Evolutionary conservation across 495 filamentous ascomycete species (phyloP).

Genomic region (Emericellopsis terricola): DNA sequence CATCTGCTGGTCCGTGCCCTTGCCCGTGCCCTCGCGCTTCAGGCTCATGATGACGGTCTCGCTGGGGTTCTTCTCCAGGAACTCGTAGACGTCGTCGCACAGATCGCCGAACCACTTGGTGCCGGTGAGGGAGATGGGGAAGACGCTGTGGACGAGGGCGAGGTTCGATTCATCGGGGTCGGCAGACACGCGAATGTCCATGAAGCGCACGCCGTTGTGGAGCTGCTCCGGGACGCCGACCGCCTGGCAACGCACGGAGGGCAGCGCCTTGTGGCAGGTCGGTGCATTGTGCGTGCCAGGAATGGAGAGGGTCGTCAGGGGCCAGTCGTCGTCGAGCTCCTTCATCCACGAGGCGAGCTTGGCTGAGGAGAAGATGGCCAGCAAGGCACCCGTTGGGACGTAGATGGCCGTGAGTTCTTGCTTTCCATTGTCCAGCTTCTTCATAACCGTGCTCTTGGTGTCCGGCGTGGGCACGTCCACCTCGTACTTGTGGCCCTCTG

Average conservation of each 20-base stretch:
- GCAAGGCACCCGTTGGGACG: conserved; percentile 38
- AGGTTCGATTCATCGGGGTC: conserved; percentile 55
- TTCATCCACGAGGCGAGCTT: conserved; percentile 69
- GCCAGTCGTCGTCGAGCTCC: conserved; percentile 42
- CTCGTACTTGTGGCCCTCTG: conserved; percentile 18
- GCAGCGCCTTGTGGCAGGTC: conserved; percentile 64
- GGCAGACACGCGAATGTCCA: conserved; percentile 74
- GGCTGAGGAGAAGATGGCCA: conserved; percentile 62
- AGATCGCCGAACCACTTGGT: conserved; percentile 57
- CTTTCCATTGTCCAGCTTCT: conserved; percentile 6
- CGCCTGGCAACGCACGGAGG: conserved; percentile 86
- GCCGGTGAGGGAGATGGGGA: conserved; percentile 26
- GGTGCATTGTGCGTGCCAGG: conserved; percentile 94
- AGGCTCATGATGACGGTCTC: conserved; percentile 76
- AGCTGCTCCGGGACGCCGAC: conserved; percentile 61
- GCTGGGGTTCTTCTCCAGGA: conserved; percentile 58
- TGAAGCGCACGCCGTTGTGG: conserved; percentile 80
- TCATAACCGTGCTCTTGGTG: conserved; percentile 15
- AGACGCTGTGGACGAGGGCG: conserved; percentile 25
- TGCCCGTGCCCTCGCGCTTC: conserved; percentile 78
- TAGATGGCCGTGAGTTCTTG: conserved; percentile 55
- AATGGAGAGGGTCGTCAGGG: conserved; percentile 69
- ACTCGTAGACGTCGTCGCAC: conserved; percentile 47
- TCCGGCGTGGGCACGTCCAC: conserved; percentile 18
- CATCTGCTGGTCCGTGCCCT: conserved; percentile 63